A percentile compares a stretch with the other conserved stretches of the same genome.
Conservation (phyloP, 768 basidiomycete genomes). For the Pholiota microspora region DNA sequence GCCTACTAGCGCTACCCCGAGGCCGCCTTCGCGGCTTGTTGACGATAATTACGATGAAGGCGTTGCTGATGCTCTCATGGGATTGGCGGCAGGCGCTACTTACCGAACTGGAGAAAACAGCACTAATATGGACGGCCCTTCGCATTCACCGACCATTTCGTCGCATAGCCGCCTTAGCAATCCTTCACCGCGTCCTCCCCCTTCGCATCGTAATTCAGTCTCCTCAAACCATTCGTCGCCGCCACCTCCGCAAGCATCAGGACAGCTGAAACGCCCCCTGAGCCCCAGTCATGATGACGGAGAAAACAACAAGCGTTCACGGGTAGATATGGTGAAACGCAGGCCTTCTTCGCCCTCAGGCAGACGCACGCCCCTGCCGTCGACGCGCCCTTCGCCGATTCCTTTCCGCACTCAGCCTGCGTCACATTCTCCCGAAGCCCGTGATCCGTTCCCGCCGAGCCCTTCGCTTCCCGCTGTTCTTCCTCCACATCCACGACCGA, state of each 20-base stretch:
- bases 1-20: slow-evolving; percentile 58
- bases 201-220: slow-evolving; percentile 63
- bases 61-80: slow-evolving; percentile 83
- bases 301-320: slow-evolving; percentile 47
- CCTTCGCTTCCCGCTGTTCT: slow-evolving; percentile 60
- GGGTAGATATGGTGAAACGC: slow-evolving; percentile 53
- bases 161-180: slow-evolving; percentile 53
- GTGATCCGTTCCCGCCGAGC: slow-evolving; percentile 50
- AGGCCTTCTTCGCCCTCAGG: slow-evolving; percentile 52
- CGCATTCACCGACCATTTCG: slow-evolving; percentile 60
- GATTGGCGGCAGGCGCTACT: slow-evolving; percentile 32
- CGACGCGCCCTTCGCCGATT: slow-evolving; percentile 66
- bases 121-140: slow-evolving; percentile 31
- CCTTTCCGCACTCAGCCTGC: slow-evolving; percentile 72
- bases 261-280: slow-evolving; percentile 61
- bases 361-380: slow-evolving; percentile 50
- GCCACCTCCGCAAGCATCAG: slow-evolving; percentile 26
- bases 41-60: slow-evolving; percentile 95
- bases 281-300: slow-evolving; percentile 66
- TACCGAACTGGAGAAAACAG: slow-evolving; percentile 21
- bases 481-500: slow-evolving; percentile 74
- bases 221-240: slow-evolving; percentile 68
- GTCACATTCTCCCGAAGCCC: slow-evolving; percentile 67
- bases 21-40: slow-evolving; percentile 64
- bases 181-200: slow-evolving; percentile 45